Conservation (phyloP, 176 grass and related monocot genomes). For the Oryza punctata region DNA sequence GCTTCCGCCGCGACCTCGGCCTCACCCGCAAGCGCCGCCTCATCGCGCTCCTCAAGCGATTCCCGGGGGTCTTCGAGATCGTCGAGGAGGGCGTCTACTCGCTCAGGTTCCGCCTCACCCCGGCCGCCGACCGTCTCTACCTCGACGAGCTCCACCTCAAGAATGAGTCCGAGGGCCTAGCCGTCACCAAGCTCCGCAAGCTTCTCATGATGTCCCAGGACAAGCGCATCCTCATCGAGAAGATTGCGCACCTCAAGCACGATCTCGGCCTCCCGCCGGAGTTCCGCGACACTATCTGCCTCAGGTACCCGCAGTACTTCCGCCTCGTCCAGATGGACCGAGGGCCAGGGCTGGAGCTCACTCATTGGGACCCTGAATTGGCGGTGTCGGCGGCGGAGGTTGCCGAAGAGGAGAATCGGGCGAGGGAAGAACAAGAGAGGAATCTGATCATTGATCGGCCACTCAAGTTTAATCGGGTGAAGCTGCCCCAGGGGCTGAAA, state of each 20-base stretch:
- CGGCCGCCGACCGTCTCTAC: constrained; percentile 80
- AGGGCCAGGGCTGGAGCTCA: constrained; percentile 86
- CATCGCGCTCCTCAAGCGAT: constrained; percentile 80
- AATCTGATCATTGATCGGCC: constrained; percentile 87
- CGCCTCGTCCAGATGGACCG: constrained; percentile 70
- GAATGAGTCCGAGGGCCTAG: constrained; percentile 81
- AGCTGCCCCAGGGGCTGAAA: constrained; percentile 75
- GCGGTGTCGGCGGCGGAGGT: constrained; percentile 78
- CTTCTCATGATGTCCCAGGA: constrained; percentile 91
- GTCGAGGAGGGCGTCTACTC: constrained; percentile 95
- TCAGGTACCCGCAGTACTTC: constrained; percentile 90
- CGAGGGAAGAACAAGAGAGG: constrained; percentile 65
- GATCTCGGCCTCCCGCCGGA: constrained; percentile 84
- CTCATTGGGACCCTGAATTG: constrained; percentile 82
- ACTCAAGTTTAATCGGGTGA: constrained; percentile 73
- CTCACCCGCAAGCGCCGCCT: constrained; percentile 93
- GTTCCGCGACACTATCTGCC: constrained; percentile 75
- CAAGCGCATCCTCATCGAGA: constrained; percentile 70
- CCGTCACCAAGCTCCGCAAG: constrained; percentile 79
- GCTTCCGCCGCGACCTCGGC: constrained; percentile 83
- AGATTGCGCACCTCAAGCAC: constrained; percentile 82
- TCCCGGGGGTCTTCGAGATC: constrained; percentile 85
- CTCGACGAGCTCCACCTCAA: constrained; percentile 74
- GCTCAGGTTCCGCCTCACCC: constrained; percentile 73
- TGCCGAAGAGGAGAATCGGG: constrained; percentile 70